These are phyloP conservation scores for Penicillium psychrofluorescens DNA, from an alignment of 495 filamentous ascomycete species.

Conservation along the genomic window DNA sequence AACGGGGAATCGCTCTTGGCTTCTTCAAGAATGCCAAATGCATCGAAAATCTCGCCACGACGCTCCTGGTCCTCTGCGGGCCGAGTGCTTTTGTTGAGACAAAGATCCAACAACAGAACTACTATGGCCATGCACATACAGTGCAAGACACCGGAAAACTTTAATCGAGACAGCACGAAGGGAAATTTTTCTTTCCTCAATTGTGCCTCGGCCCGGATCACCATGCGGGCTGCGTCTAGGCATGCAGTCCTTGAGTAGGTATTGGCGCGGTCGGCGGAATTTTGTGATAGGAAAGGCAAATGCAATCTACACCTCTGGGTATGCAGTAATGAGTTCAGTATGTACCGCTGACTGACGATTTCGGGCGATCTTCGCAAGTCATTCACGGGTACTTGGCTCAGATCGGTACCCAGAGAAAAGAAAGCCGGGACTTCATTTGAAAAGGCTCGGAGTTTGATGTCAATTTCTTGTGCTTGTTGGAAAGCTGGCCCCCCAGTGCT, in stretches of 20 bases:
- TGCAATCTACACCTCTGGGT: constrained; percentile 35
- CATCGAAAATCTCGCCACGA: constrained; percentile 22
- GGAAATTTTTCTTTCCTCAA: constrained; percentile 11
- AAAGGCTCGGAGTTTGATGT: constrained; percentile 21
- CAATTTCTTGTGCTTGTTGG: constrained; percentile 19
- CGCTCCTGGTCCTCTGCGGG: constrained; percentile 9
- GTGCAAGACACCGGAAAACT: constrained; percentile 20
- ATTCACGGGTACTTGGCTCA: background rate
- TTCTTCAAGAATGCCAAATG: constrained; percentile 27
- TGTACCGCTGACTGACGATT: constrained; percentile 26
- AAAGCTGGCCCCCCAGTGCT: constrained; percentile 6
- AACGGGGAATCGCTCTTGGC: constrained; percentile 23
- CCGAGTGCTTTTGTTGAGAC: constrained; percentile 10
- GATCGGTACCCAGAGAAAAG: constrained; percentile 6
- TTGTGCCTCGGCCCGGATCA: constrained; percentile 21
- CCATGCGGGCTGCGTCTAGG: constrained; percentile 24
- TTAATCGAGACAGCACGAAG: constrained; percentile 13
- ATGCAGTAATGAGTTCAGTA: constrained; percentile 25
- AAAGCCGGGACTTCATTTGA: constrained; percentile 15
- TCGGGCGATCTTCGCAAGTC: constrained; percentile 7
- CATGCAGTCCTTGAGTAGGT: constrained; percentile 26
- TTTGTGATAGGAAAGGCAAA: constrained; percentile 25
- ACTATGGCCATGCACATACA: constrained; percentile 31
- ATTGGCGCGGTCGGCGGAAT: constrained; percentile 16
- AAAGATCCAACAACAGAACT: constrained; percentile 29